Conservation (phyloP, 441 rosid genomes). For the Populus hybrid region DNA sequence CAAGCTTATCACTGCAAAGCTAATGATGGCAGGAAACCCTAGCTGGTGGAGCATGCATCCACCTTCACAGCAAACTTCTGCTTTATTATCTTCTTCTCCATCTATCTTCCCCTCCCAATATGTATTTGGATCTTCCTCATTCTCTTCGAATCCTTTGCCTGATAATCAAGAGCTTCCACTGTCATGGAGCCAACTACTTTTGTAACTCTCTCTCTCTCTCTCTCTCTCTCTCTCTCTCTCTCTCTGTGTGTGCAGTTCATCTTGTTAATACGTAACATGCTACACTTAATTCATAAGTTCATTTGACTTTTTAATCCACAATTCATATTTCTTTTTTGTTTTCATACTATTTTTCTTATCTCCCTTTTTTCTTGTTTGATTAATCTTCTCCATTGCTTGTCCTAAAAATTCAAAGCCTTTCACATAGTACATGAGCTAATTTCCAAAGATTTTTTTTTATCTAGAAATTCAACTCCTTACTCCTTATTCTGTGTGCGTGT, state of each 20-base stretch:
- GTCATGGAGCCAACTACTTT: constrained; percentile 85
- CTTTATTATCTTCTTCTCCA: constrained; percentile 34
- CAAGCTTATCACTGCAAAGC: too few relatives aligned
- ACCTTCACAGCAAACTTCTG: constrained; percentile 39
- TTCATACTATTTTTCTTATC: constrained; percentile 50
- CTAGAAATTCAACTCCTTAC: neutral
- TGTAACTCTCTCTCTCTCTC: constrained; percentile 45
- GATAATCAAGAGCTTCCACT: constrained; percentile 66
- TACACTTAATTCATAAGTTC: neutral
- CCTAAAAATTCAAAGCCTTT: constrained; percentile 1
- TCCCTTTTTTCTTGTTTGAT: constrained; percentile 31
- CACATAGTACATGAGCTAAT: neutral
- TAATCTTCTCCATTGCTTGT: neutral
- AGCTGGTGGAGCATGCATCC: too few relatives aligned
- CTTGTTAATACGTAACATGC: neutral
- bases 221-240: constrained; percentile 15
- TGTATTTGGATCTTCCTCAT: constrained; percentile 43
- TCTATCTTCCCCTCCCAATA: constrained; percentile 35
- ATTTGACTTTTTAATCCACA: neutral
- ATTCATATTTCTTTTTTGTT: neutral
- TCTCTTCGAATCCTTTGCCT: constrained; percentile 48
- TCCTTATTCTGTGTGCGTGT: neutral
- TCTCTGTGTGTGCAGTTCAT: neutral
- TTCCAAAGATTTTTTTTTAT: too few relatives aligned
- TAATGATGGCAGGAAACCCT: too few relatives aligned